Evolutionary conservation across 2,329 filamentous ascomycete species (phyloP).

Genomic region (Talaromyces sp.): DNA sequence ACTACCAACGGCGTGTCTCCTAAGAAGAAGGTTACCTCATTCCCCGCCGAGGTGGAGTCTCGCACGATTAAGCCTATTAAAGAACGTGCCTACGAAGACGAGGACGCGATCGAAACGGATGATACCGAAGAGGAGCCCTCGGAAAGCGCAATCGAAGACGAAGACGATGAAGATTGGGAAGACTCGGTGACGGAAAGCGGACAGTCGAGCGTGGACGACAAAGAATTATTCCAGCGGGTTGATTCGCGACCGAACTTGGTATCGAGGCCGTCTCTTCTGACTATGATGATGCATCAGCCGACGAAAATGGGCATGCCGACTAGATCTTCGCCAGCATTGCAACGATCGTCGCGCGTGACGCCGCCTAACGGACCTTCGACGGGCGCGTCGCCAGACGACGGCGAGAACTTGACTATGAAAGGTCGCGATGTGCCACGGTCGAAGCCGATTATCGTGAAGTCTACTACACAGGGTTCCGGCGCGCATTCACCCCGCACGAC

Average conservation of each 20-base stretch:
- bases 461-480: constrained; percentile 63
- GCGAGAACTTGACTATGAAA: constrained; percentile 58
- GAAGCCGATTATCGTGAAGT: constrained; percentile 73
- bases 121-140: constrained; percentile 54
- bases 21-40: constrained; percentile 73
- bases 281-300: constrained; percentile 81
- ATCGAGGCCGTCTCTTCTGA: constrained; percentile 82
- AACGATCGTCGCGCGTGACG: constrained; percentile 55
- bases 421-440: constrained; percentile 62
- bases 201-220: constrained; percentile 75
- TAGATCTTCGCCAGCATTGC: constrained; percentile 41
- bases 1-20: constrained; percentile 14
- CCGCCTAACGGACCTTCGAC: constrained; percentile 64
- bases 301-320: constrained; percentile 59
- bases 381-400: constrained; percentile 55
- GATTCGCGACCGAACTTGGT: constrained; percentile 81
- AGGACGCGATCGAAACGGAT: constrained; percentile 57
- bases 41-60: constrained; percentile 69
- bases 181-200: constrained; percentile 74
- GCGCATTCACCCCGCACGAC: constrained; percentile 88
- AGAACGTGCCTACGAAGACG: constrained; percentile 49
- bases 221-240: constrained; percentile 79
- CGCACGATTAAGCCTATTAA: constrained; percentile 61
- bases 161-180: constrained; percentile 58
- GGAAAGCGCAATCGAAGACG: constrained; percentile 75